phyloP scores from a whole-genome alignment of 257 asterid genomes.

The Gardenia jasminoides region DNA sequence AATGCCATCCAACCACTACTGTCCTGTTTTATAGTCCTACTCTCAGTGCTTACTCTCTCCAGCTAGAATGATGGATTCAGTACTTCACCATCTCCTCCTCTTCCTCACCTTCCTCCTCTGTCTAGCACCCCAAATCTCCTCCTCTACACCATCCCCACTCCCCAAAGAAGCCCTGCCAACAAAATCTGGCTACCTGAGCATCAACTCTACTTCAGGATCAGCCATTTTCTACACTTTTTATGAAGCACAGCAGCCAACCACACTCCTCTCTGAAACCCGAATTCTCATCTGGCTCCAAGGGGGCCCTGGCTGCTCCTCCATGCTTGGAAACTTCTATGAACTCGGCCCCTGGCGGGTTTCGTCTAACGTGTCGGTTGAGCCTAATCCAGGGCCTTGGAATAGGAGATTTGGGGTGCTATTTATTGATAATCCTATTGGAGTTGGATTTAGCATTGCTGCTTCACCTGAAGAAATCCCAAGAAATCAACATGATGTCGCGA shows the following conservation, averaged over 20 bases:
- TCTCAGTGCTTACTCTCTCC: too few species aligned
- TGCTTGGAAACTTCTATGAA: slow-evolving; percentile 73
- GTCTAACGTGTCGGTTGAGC: slow-evolving; percentile 27
- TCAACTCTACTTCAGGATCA: slow-evolving; percentile 63
- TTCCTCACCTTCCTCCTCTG: too few species aligned
- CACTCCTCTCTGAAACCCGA: slow-evolving; percentile 46
- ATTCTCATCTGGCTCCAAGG: slow-evolving; percentile 85
- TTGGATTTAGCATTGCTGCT: slow-evolving; percentile 67
- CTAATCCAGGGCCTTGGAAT: slow-evolving; percentile 73
- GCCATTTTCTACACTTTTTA: slow-evolving; percentile 75
- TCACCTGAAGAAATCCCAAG: slow-evolving; percentile 62
- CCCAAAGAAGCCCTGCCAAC: slow-evolving; percentile 69
- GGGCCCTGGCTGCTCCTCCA: slow-evolving; percentile 86
- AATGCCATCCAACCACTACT: too few species aligned
- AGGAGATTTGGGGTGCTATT: slow-evolving; percentile 60
- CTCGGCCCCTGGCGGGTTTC: slow-evolving; percentile 72
- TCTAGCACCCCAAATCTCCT: not conserved
- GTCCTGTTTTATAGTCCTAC: too few species aligned
- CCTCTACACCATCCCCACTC: slow-evolving; percentile 23
- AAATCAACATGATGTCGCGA: slow-evolving; percentile 58
- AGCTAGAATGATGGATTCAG: too few species aligned
- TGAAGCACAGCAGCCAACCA: slow-evolving; percentile 46
- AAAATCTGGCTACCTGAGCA: slow-evolving; percentile 70
- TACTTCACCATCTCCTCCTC: too few species aligned
- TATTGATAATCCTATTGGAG: slow-evolving; percentile 82